Evolutionary conservation across 2,329 filamentous ascomycete species (phyloP).

Genomic region (Penicillium sp.): DNA sequence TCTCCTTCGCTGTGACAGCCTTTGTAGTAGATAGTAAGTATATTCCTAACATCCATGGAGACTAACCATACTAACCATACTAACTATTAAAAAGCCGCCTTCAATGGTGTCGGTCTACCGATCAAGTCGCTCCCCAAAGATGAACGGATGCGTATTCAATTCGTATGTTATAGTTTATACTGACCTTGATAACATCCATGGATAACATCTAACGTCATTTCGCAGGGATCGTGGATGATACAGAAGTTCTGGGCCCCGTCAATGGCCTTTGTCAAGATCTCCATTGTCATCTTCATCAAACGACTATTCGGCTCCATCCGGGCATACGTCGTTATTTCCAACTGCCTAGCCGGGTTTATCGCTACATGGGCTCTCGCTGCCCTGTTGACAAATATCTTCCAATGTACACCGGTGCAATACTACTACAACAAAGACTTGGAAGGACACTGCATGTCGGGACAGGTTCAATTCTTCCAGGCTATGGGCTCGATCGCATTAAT

Average conservation of each 20-base stretch:
- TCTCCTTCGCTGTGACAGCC: conserved; percentile 16
- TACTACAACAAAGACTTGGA: conserved; percentile 18
- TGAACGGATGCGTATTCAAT: not conserved
- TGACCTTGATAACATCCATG: no score
- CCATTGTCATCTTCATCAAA: conserved; percentile 21
- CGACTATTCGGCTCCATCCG: conserved; percentile 12
- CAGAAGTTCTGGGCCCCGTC: conserved; percentile 23
- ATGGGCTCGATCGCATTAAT: conserved; percentile 17
- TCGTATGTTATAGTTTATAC: not conserved
- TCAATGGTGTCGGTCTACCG: conserved; percentile 12
- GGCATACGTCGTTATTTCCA: not conserved
- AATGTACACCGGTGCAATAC: conserved; percentile 23
- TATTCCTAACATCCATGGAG: not conserved
- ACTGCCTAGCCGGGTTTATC: conserved; percentile 6
- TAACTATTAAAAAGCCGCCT: conserved; percentile 13
- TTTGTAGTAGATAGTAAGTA: conserved; percentile 14
- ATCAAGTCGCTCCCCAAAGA: not conserved
- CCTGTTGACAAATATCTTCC: conserved; percentile 22
- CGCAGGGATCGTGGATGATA: conserved; percentile 16
- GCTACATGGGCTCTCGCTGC: conserved; percentile 17
- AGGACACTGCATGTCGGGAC: conserved; percentile 21
- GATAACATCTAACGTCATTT: not conserved
- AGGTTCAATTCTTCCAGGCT: conserved; percentile 16
- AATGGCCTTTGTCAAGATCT: conserved; percentile 22
- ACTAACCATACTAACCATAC: not conserved